Percentiles rank a stretch among this genome's conserved stretches.
These are phyloP conservation scores for Boletus coccyginus DNA, from an alignment of 768 basidiomycete genomes.

Conservation along the genomic window DNA sequence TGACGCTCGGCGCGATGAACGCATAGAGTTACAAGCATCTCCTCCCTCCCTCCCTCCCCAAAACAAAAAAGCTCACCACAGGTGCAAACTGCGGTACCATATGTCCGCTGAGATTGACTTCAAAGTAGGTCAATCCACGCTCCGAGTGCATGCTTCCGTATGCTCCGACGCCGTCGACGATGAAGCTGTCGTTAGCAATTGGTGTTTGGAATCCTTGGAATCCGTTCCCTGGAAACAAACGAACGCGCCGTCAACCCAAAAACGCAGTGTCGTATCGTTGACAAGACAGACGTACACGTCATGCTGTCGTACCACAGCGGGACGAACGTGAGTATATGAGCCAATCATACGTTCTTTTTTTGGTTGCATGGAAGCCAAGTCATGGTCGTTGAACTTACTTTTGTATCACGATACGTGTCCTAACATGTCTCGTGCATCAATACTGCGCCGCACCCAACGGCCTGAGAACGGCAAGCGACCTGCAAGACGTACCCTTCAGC, in stretches of 20 bases:
- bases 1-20: background rate
- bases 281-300: conserved; percentile 34
- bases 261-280: background rate
- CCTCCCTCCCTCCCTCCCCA: no score
- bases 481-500: conserved; percentile 57
- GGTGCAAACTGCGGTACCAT: conserved; percentile 75
- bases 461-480: background rate
- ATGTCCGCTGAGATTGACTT: conserved; percentile 68
- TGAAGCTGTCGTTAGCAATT: conserved; percentile 61
- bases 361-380: background rate
- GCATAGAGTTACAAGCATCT: background rate
- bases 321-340: background rate
- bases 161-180: conserved; percentile 69
- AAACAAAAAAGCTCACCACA: conserved; percentile 36
- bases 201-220: conserved; percentile 73
- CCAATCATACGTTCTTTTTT: background rate
- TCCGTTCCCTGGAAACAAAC: conserved; percentile 45
- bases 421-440: conserved; percentile 15
- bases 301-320: conserved; percentile 26
- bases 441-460: conserved; percentile 3
- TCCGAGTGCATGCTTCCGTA: conserved; percentile 64
- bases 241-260: background rate
- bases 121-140: conserved; percentile 63
- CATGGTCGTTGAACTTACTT: conserved; percentile 41
- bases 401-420: conserved; percentile 61